These are phyloP conservation scores for Pittosporum tobira DNA, from an alignment of 129 eudicot genomes.

Conservation along the genomic window DNA sequence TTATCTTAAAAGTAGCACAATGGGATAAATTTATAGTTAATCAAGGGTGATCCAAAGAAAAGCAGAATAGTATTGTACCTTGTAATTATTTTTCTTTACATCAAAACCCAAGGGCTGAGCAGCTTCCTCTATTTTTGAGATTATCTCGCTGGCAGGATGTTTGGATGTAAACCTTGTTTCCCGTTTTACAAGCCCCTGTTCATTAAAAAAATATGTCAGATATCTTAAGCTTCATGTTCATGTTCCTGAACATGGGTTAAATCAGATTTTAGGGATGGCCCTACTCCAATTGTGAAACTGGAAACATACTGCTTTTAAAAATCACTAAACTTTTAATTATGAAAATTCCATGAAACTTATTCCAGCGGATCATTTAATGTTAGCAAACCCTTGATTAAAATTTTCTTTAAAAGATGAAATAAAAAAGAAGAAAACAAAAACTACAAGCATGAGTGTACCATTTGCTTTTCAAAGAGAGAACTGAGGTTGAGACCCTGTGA, in stretches of 20 bases:
- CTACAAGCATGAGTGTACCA: constrained; percentile 36
- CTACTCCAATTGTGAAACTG: background rate
- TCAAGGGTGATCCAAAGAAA: background rate
- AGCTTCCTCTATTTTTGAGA: constrained; percentile 84
- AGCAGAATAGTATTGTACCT: constrained; percentile 31
- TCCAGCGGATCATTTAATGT: background rate
- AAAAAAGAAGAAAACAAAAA: no score
- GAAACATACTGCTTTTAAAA: background rate
- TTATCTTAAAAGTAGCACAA: background rate
- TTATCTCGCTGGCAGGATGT: constrained; percentile 68
- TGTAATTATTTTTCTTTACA: constrained; percentile 86
- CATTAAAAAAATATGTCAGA: constrained; percentile 19
- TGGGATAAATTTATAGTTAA: background rate
- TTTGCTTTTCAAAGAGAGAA: constrained; percentile 84
- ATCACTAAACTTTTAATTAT: background rate
- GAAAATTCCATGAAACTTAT: background rate
- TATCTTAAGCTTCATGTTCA: background rate
- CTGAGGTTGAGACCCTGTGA: constrained; percentile 97
- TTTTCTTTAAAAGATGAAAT: no score
- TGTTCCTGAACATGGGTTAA: background rate
- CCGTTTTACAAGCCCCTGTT: constrained; percentile 87
- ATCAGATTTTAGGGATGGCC: background rate
- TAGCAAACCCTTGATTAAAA: background rate
- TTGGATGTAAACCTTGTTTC: constrained; percentile 97
- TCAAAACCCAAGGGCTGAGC: constrained; percentile 89